Evolutionary conservation across 805 yeast genomes (phyloP).

Genomic region (Metschnikowia proteae): DNA sequence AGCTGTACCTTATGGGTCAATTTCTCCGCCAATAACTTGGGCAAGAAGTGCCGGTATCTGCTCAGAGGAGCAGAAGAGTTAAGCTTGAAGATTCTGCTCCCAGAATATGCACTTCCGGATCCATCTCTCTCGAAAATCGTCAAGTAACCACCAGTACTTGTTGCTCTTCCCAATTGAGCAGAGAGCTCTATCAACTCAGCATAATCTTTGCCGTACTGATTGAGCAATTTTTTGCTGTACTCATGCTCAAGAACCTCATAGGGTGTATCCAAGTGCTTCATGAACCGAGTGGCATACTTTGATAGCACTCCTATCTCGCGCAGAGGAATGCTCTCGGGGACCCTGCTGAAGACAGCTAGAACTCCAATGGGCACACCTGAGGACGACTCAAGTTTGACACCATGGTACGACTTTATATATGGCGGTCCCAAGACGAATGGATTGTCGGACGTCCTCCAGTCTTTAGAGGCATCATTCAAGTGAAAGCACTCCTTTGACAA

Average conservation of each 20-base stretch:
- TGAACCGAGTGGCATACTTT: conserved; percentile 38
- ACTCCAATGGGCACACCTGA: conserved; percentile 51
- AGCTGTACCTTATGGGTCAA: neutral
- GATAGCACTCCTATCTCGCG: conserved; percentile 34
- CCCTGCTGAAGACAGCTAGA: conserved; percentile 54
- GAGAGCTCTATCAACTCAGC: conserved; percentile 31
- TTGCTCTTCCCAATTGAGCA: conserved; percentile 53
- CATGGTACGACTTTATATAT: conserved; percentile 56
- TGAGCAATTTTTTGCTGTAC: conserved; percentile 5
- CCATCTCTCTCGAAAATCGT: conserved; percentile 61
- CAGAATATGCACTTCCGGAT: conserved; percentile 58
- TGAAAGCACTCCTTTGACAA: conserved; percentile 54
- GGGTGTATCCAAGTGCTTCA: conserved; percentile 39
- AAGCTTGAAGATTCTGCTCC: conserved; percentile 44
- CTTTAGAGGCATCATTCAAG: conserved; percentile 56
- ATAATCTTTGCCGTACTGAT: conserved; percentile 12
- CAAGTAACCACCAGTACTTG: conserved; percentile 38
- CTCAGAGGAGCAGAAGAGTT: conserved; percentile 15
- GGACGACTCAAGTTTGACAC: conserved; percentile 50
- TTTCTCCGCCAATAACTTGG: conserved; percentile 33
- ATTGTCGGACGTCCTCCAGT: conserved; percentile 64
- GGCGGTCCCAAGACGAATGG: conserved; percentile 67
- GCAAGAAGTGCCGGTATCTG: conserved; percentile 1
- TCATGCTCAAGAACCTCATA: conserved; percentile 14
- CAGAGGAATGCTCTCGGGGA: conserved; percentile 37